phyloP scores from a whole-genome alignment of 768 basidiomycete species.

The Leucocoprinus sp. region DNA sequence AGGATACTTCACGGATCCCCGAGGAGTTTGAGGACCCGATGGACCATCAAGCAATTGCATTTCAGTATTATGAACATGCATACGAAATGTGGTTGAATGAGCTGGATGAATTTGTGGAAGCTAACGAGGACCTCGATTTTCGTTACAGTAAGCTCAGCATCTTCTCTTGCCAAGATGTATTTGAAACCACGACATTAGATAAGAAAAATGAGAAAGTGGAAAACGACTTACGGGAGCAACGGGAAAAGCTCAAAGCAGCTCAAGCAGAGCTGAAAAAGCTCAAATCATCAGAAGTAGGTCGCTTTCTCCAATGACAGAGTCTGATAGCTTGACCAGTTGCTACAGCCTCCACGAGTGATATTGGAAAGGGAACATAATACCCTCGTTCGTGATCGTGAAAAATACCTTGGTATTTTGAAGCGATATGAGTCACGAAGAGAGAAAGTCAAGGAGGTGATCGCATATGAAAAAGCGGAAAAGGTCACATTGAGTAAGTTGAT shows the following conservation, averaged over 20 bases:
- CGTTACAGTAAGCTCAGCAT: slow-evolving; percentile 54
- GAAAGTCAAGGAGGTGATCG: slow-evolving; percentile 58
- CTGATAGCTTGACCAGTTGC: slow-evolving; percentile 3
- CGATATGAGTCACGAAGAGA: slow-evolving; percentile 64
- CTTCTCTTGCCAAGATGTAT: background rate
- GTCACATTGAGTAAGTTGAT: slow-evolving; percentile 38
- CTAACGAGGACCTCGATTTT: slow-evolving; percentile 61
- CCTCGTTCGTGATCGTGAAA: slow-evolving; percentile 66
- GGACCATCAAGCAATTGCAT: slow-evolving; percentile 72
- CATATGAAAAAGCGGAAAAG: slow-evolving; percentile 59
- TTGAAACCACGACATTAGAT: slow-evolving; percentile 29
- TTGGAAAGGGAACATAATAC: slow-evolving; percentile 54
- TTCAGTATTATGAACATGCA: slow-evolving; percentile 60
- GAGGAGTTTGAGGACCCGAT: slow-evolving; percentile 70
- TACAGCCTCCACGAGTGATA: slow-evolving; percentile 54
- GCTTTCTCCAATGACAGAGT: background rate
- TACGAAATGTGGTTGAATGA: slow-evolving; percentile 64
- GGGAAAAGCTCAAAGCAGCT: slow-evolving; percentile 34
- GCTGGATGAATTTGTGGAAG: slow-evolving; percentile 60
- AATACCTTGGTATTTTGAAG: slow-evolving; percentile 68
- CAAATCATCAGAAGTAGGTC: slow-evolving; percentile 48
- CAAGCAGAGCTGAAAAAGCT: slow-evolving; percentile 50
- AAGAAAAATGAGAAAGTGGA: slow-evolving; percentile 66
- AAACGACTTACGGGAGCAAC: slow-evolving; percentile 53
- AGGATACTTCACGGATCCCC: slow-evolving; percentile 50